Evolutionary conservation across 129 eudicot genomes (phyloP).

Genomic region (Lonicera japonica): DNA sequence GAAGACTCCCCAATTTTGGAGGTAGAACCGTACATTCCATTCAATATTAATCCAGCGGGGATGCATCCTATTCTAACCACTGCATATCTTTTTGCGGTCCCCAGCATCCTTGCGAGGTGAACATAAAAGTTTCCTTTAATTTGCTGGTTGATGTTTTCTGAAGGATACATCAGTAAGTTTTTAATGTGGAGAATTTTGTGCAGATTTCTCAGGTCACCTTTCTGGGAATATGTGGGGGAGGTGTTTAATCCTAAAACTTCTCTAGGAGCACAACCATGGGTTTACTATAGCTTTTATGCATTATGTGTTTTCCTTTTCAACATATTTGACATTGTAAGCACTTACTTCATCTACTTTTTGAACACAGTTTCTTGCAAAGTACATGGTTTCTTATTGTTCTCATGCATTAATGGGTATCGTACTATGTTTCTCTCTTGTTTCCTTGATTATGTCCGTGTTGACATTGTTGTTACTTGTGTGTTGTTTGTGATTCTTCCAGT

Average conservation of each 20-base stretch:
- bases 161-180: not conserved
- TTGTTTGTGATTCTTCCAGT: not conserved
- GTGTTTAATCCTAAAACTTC: conserved; percentile 77
- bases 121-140: not conserved
- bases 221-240: conserved; percentile 68
- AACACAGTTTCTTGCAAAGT: not conserved
- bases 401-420: not conserved
- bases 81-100: conserved; percentile 81
- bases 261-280: conserved; percentile 89
- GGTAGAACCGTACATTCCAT: conserved; percentile 96
- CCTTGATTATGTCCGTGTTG: not conserved
- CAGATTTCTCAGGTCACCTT: conserved; percentile 74
- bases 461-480: too few species aligned
- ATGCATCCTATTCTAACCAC: conserved; percentile 96
- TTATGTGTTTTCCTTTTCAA: conserved; percentile 86
- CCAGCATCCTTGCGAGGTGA: conserved; percentile 82
- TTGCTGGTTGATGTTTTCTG: not conserved
- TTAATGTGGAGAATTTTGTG: conserved; percentile 23
- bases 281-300: conserved; percentile 76
- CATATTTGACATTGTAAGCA: conserved; percentile 95
- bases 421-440: not conserved
- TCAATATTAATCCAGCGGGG: conserved; percentile 96
- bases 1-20: conserved; percentile 75
- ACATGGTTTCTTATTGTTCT: not conserved
- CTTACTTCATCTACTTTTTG: not conserved